Base-by-base conservation (phyloP, 2,329 filamentous ascomycete genomes). In the Epichloe baconii region DNA sequence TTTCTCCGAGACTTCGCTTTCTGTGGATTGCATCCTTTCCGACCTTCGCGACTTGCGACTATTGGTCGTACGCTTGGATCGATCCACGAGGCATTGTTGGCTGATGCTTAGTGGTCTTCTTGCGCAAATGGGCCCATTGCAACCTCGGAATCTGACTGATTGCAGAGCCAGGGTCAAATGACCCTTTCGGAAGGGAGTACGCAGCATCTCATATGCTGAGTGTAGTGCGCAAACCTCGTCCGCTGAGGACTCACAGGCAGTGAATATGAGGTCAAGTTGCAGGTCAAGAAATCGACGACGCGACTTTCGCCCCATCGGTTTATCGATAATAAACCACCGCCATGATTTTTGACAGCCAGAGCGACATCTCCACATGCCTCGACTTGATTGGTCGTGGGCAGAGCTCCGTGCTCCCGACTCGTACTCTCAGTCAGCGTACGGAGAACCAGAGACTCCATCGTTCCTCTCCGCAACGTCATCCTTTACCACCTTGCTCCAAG, bases 141-240 rank as follows among this genome's bases (percentile, higher is more conserved):
- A 15, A 15, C 5, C 31, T 12, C 31, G 50, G 14, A n/a, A 4
- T 47, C 26, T 44, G n/a, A 38, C 34, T 5, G 15, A 21, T 17
- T 38, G 37, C 42, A 49, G 23, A 37, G 19, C n/a, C 47, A 17
- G 42, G 52, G 52, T 52, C 55, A 56, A 49, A 37, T 44, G 53
- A 50, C 57, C 56, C 47, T 50, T 50, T 31, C 54, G 48, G 40
- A 56, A 55, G 47, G 55, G 52, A 31, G 56, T 42, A 48, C 64
- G 64, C 58, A 67, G 61, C 65, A 67, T 67, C 49, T 58, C 51
- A 47, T 40, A 23, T 46, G 44, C 41, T 54, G 54, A 42, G 48
- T 31, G 45, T 15, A 15, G 47, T 41, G 44, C 14, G 23, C 14
- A n/a, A n/a, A 23, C 19, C 23, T 26, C 8, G 14, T 44, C 19